A percentile compares a stretch with the other conserved stretches of the same genome.
Evolutionary conservation across 805 yeast genomes (phyloP).

Genomic region (Wickerhamiella sorbophila): DNA sequence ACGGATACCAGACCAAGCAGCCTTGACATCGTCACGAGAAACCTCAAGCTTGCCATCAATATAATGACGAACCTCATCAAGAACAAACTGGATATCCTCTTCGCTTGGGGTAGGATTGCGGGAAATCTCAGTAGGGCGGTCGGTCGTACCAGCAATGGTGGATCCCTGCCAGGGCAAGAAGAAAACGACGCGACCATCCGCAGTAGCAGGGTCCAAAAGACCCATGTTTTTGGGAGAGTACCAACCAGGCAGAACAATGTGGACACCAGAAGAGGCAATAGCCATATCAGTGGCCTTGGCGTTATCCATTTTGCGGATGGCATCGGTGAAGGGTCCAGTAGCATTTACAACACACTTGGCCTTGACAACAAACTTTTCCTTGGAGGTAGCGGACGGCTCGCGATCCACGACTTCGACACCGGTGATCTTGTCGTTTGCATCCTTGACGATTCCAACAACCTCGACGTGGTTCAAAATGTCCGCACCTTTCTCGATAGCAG

Average conservation of each 20-base stretch:
- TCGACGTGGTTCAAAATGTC: conserved; percentile 78
- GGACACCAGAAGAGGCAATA: conserved; percentile 91
- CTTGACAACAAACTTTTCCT: conserved; percentile 42
- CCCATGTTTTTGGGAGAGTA: conserved; percentile 84
- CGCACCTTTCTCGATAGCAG: conserved; percentile 80
- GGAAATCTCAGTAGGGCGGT: conserved; percentile 44
- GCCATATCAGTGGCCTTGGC: conserved; percentile 50
- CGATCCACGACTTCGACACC: conserved; percentile 67
- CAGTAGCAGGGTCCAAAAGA: conserved; percentile 75
- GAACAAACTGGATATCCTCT: conserved; percentile 75
- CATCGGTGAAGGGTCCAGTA: conserved; percentile 87
- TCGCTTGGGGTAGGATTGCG: conserved; percentile 66
- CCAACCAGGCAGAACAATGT: conserved; percentile 79
- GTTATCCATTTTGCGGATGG: conserved; percentile 73
- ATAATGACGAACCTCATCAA: conserved; percentile 78
- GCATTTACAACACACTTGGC: conserved; percentile 78
- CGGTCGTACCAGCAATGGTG: conserved; percentile 93
- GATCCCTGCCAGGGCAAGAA: conserved; percentile 97
- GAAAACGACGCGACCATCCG: conserved; percentile 94
- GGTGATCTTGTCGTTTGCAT: conserved; percentile 38
- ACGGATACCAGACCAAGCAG: conserved; percentile 96
- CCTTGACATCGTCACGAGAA: conserved; percentile 74
- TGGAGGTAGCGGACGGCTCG: conserved; percentile 35
- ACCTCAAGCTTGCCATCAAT: conserved; percentile 64
- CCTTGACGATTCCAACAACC: conserved; percentile 61